These are phyloP conservation scores for Chiua virens DNA, from an alignment of 768 basidiomycete genomes.

Conservation along the genomic window DNA sequence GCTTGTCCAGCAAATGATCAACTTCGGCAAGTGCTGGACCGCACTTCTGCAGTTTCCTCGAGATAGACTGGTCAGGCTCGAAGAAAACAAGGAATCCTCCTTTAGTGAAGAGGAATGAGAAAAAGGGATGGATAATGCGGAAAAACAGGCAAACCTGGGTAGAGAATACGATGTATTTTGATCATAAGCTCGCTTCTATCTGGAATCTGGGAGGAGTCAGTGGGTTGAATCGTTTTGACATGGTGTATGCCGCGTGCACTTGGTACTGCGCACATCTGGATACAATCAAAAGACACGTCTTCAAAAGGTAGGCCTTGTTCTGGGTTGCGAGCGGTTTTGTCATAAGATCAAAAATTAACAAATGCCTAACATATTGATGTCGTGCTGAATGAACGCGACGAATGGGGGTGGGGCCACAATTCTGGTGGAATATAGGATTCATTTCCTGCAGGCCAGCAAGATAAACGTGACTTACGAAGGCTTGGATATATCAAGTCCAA, in stretches of 20 bases:
- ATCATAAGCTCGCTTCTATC: not conserved
- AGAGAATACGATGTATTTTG: constrained; percentile 5
- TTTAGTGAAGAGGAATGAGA: not conserved
- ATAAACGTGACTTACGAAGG: not conserved
- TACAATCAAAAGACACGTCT: constrained; percentile 9
- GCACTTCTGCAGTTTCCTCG: not conserved
- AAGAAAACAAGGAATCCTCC: constrained; percentile 4
- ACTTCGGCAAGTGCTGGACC: constrained; percentile 1
- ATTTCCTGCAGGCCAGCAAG: not conserved
- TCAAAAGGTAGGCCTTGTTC: constrained; percentile 4
- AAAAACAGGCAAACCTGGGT: not conserved
- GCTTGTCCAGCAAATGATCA: constrained; percentile 2
- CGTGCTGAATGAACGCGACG: not conserved
- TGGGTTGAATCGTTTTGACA: not conserved
- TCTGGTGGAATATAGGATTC: not conserved
- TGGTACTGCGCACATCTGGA: constrained; percentile 11
- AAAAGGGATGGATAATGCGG: no score
- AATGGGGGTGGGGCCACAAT: not conserved
- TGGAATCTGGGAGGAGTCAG: no score
- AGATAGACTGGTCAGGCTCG: constrained; percentile 2
- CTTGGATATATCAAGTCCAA: no score
- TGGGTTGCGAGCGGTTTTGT: not conserved
- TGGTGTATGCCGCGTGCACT: not conserved
- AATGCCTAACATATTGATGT: not conserved
- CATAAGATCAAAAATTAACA: not conserved